phyloP scores from a whole-genome alignment of 192 early-diverging fungal species.

The Backusella circina region DNA sequence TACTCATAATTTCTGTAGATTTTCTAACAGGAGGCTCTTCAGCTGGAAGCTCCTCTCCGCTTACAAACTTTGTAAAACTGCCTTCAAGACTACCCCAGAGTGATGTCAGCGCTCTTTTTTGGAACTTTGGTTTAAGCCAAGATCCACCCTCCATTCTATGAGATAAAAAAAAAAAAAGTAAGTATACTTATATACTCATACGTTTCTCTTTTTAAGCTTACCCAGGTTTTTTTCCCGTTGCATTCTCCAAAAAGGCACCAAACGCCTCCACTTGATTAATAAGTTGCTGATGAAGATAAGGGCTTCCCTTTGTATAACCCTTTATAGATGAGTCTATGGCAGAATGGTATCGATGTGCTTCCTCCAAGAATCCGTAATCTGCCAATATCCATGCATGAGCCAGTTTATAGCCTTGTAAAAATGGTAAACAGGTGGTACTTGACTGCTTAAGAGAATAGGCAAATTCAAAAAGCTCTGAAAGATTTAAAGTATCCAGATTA shows the following conservation, averaged over 20 bases:
- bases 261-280: conserved; percentile 69
- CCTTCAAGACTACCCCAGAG: conserved; percentile 56
- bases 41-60: conserved; percentile 46
- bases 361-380: conserved; percentile 74
- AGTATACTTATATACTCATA: background rate
- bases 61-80: conserved; percentile 57
- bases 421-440: conserved; percentile 54
- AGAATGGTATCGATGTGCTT: conserved; percentile 77
- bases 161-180: background rate
- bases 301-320: conserved; percentile 68
- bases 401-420: conserved; percentile 91
- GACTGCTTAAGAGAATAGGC: conserved; percentile 50
- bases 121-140: conserved; percentile 45
- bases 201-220: background rate
- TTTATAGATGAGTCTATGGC: conserved; percentile 71
- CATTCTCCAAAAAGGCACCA: conserved; percentile 8
- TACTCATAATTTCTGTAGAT: conserved; percentile 37
- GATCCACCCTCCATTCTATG: conserved; percentile 27
- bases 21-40: conserved; percentile 32
- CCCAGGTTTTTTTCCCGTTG: conserved; percentile 4
- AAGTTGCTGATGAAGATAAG: conserved; percentile 65
- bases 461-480: conserved; percentile 88
- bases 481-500: conserved; percentile 47
- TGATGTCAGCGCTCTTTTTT: conserved; percentile 53
- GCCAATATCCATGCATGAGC: conserved; percentile 74